These are phyloP conservation scores for Lepraria neglecta DNA, from an alignment of 495 filamentous ascomycete species.

Conservation along the genomic window DNA sequence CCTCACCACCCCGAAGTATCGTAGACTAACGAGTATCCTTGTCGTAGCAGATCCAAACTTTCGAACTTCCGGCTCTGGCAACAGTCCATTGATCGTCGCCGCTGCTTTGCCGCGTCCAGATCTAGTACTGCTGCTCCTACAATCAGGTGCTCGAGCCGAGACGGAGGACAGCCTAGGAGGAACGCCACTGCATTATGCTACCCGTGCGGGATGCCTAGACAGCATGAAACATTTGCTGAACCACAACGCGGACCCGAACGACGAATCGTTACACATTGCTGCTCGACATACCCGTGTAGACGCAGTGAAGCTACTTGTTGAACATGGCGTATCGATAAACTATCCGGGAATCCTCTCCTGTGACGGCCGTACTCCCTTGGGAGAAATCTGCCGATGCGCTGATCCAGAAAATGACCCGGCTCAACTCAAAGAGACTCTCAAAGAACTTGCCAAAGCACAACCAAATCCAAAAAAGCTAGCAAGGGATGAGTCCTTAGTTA, in stretches of 20 bases:
- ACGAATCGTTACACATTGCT: constrained; percentile 24
- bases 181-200: constrained; percentile 17
- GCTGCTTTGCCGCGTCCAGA: constrained; percentile 9
- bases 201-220: constrained; percentile 1
- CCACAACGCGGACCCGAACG: constrained; percentile 12
- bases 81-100: constrained; percentile 18
- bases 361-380: constrained; percentile 18
- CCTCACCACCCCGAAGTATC: not conserved
- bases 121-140: constrained; percentile 10
- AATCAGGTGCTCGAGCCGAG: constrained; percentile 17
- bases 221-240: constrained; percentile 19
- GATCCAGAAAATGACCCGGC: constrained; percentile 7
- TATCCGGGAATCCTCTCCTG: constrained; percentile 17
- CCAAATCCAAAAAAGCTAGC: constrained; percentile 10
- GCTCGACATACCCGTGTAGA: constrained; percentile 7
- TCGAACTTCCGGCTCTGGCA: constrained; percentile 17
- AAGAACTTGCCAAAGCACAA: constrained; percentile 9
- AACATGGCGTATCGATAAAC: constrained; percentile 7
- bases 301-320: constrained; percentile 17
- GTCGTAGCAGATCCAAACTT: constrained; percentile 22
- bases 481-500: constrained; percentile 6
- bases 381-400: constrained; percentile 18
- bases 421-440: constrained; percentile 18
- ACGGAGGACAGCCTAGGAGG: constrained; percentile 9
- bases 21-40: not conserved